Evolutionary conservation across 495 filamentous ascomycete genomes (phyloP), one percentile per base, ranked within the genome.

Genomic region (Chaetomium fimeti): DNA sequence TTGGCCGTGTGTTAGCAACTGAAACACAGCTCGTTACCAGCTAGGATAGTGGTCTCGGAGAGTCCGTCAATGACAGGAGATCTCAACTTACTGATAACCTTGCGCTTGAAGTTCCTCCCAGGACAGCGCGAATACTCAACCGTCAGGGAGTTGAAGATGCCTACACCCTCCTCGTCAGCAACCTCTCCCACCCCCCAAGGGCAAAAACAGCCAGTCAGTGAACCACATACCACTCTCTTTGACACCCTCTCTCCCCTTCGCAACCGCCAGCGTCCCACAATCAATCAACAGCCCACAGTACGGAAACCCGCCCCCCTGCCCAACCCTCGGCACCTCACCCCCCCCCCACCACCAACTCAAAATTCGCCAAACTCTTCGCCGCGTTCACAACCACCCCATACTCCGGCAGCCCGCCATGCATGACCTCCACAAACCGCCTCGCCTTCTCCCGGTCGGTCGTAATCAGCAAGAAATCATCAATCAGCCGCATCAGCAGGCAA

Each of bases 381-480:
- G 84, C 76, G 68, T 90, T 93, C 38, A 98, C 89, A 2, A 76
- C 74, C 29, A 97, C 86, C 24, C 94, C 94, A 69, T 93, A 97
- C 42, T 84, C 81, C 1, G 87, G 86, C 29, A 92, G 73, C 4
- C 93, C 94, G 1, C 77, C 68, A 66, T 94, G 85, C 92, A 98
- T 96, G 42, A 86, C 80, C 52, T 85, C 75, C 27, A 96, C 74
- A 69, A 98, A 97, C 16, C 78, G 76, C 57, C 76, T 78, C 0
- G 91, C 93, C 69, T 91, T 83, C 0, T 72, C 65, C 45, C 69
- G 75, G 57, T 90, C 79, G 0, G 86, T 84, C 2, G 91, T 97
- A 68, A 98, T 87, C 51, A 98, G 84, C 20, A 97, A 76, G 67
- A 98, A 98, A 68, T 98, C 94, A 58, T 98, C 94, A 47, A 95